Evolutionary conservation across 768 basidiomycete genomes (phyloP), one percentile per base, ranked within the genome.

Genomic region (Boletus subcaerulescens): DNA sequence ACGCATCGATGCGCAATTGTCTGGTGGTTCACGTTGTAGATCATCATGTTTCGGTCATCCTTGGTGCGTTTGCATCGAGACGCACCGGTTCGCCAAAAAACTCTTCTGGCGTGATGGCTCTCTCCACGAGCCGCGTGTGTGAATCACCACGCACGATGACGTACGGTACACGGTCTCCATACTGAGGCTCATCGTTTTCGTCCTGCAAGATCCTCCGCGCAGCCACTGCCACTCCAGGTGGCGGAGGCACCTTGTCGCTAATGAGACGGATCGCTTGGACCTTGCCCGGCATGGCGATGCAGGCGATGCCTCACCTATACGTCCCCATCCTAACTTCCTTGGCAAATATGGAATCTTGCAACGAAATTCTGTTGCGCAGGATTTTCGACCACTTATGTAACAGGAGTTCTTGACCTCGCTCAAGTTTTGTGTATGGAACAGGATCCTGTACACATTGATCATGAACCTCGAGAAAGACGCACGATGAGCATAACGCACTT

Each of bases 281-380:
- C 13, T 35, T 35, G 33, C 29, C 29, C 2, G 14, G 6, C 13
- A 35, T 35, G 5, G 13, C 13, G 13, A 35, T 14, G 18, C 11
- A 39, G 2, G 12, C 6, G 1, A 6, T 32, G 9, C 12, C 48
- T 66, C 38, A 90, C 94, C 89, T 93, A 66, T 98, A 98, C 1
- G 89, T 91, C 13, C 97, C 97, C 79, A 98, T 80, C 62, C 76
- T 86, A 29, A 98, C 94, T 71, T 95, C 92, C 66, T 96, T 96
- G 0, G 96, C 86, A 60, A 98, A 93, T 35, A 93, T 87, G 63
- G 97, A 97, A 67, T 98, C 95, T 61, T 95, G 89, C n/a, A 91
- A 73, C 3, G 91, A 87, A 3, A 83, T 86, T 59, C 81, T 85
- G 55, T 91, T 86, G 53, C 91, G 86, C 43, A 94, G 69, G 40